phyloP scores from a whole-genome alignment of 768 basidiomycete species.

The Boletus reticulatus region DNA sequence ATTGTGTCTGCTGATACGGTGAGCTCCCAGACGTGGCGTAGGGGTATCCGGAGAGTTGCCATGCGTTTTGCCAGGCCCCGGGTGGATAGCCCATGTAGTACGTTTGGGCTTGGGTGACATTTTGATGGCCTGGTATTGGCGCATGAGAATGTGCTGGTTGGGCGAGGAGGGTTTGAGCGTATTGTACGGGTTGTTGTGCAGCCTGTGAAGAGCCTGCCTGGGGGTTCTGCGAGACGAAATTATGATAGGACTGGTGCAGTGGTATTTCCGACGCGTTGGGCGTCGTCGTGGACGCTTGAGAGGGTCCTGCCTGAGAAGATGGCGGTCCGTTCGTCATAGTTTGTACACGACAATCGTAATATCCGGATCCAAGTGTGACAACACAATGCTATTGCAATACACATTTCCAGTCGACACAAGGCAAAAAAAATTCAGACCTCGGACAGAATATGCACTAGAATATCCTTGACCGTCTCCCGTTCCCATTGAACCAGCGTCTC shows the following conservation, averaged over 20 bases:
- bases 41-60: conserved; percentile 34
- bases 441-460: conserved; percentile 56
- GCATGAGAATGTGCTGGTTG: conserved; percentile 19
- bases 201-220: conserved; percentile 13
- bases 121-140: conserved; percentile 26
- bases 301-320: conserved; percentile 40
- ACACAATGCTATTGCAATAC: too few relatives aligned
- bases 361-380: too few relatives aligned
- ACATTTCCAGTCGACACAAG: background rate
- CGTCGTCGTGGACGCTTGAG: conserved; percentile 17
- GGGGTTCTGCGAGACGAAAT: conserved; percentile 11
- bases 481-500: conserved; percentile 33
- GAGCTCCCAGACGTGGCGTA: conserved; percentile 30
- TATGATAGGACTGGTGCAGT: conserved; percentile 9
- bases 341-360: background rate
- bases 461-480: conserved; percentile 59
- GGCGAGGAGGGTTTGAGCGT: conserved; percentile 17
- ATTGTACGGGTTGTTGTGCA: conserved; percentile 15
- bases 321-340: conserved; percentile 42
- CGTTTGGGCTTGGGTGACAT: conserved; percentile 26
- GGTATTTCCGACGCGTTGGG: conserved; percentile 9
- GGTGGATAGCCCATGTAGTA: conserved; percentile 36
- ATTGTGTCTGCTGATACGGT: conserved; percentile 34
- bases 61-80: conserved; percentile 32
- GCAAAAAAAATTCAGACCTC: conserved; percentile 39